Percentiles rank a stretch among this genome's conserved stretches.
phyloP scores from a whole-genome alignment of 306 rosid species.

The Pyrus bretschneideri region DNA sequence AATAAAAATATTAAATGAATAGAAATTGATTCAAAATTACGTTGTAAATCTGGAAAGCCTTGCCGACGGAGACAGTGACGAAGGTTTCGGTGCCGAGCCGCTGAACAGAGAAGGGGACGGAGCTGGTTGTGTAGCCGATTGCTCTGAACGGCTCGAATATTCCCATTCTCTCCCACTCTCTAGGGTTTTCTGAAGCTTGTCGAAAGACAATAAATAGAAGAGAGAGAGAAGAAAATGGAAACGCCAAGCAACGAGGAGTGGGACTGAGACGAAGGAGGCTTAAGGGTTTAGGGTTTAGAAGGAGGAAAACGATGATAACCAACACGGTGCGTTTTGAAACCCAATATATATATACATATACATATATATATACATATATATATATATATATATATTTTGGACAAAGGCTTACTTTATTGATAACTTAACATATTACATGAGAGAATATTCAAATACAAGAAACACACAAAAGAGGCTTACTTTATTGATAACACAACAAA shows the following conservation, averaged over 20 bases:
- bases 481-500: too few species aligned
- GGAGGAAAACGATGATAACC: not conserved
- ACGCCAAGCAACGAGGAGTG: not conserved
- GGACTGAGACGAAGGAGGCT: not conserved
- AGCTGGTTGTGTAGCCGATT: conserved; percentile 69
- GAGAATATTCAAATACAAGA: too few species aligned
- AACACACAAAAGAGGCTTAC: too few species aligned
- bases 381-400: too few species aligned
- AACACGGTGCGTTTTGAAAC: not conserved
- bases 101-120: conserved; percentile 71
- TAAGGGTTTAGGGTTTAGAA: not conserved
- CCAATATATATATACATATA: too few species aligned
- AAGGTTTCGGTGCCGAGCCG: conserved; percentile 87
- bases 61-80: conserved; percentile 77
- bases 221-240: not conserved
- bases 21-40: conserved; percentile 20
- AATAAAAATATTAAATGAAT: not conserved
- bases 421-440: too few species aligned
- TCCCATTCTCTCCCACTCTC: conserved; percentile 47
- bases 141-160: conserved; percentile 83
- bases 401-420: too few species aligned
- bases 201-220: not conserved
- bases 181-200: not conserved
- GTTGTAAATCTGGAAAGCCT: conserved; percentile 83
- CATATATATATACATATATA: too few species aligned